Evolutionary conservation across 2,329 filamentous ascomycete genomes (phyloP).

Genomic region (Sporothrix luriei): DNA sequence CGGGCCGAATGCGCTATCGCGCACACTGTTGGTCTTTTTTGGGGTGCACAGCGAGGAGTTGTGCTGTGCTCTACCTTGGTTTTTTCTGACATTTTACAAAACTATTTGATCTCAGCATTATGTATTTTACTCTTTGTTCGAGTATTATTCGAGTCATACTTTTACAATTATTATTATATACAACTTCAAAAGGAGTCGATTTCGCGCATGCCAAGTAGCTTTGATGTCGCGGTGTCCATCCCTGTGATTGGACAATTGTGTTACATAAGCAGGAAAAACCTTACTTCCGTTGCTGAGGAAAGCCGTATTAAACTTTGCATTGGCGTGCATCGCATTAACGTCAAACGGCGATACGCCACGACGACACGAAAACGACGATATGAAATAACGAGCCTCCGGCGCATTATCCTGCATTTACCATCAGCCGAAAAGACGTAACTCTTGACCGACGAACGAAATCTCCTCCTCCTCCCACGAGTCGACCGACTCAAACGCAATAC

Average conservation of each 20-base stretch:
- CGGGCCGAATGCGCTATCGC: background rate
- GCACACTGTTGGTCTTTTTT: background rate
- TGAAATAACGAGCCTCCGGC: background rate
- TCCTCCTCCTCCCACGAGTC: background rate
- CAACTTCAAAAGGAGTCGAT: background rate
- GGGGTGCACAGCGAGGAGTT: constrained; percentile 18
- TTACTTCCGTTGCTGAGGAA: constrained; percentile 7
- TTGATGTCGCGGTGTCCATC: background rate
- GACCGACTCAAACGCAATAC: background rate
- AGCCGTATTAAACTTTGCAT: background rate
- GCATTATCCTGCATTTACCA: no score
- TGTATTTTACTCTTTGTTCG: background rate
- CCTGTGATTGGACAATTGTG: background rate
- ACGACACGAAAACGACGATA: background rate
- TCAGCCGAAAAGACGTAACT: background rate
- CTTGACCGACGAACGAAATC: background rate
- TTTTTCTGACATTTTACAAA: background rate
- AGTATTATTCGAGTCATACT: background rate
- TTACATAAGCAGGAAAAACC: constrained; percentile 24
- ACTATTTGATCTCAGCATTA: background rate
- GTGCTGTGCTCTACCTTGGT: background rate
- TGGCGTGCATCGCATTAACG: constrained; percentile 1
- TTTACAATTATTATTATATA: no score
- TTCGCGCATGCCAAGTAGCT: background rate
- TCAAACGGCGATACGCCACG: background rate